Evolutionary conservation across 2,329 filamentous ascomycete species (phyloP).

Genomic region (Aplosporella prunicola): DNA sequence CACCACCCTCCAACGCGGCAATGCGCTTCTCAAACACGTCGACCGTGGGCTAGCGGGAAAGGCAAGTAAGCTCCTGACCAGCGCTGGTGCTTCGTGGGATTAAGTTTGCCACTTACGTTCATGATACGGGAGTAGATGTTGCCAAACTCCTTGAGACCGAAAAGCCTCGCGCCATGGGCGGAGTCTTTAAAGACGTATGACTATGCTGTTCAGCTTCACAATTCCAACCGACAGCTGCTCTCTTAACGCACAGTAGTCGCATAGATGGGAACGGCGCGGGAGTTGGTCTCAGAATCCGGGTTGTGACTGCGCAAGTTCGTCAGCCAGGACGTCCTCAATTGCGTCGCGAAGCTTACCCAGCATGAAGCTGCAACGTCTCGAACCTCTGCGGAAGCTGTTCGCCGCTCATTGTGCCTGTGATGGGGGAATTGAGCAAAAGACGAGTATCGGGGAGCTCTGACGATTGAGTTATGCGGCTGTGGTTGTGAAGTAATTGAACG

Average conservation of each 20-base stretch:
- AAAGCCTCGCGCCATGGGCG: slow-evolving; percentile 86
- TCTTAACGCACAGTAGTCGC: slow-evolving; percentile 58
- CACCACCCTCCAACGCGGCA: slow-evolving; percentile 88
- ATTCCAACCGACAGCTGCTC: not conserved
- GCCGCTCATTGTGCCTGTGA: slow-evolving; percentile 3
- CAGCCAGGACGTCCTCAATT: slow-evolving; percentile 1
- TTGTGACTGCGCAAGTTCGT: slow-evolving; percentile 51
- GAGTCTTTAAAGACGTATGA: slow-evolving; percentile 94
- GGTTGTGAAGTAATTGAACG: not conserved
- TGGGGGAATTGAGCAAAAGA: not conserved
- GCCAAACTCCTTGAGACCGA: slow-evolving; percentile 91
- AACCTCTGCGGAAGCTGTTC: slow-evolving; percentile 20
- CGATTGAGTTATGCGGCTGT: no score
- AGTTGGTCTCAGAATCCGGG: slow-evolving; percentile 71
- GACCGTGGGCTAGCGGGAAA: slow-evolving; percentile 61
- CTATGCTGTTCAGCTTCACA: slow-evolving; percentile 31
- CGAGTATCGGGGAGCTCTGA: not conserved
- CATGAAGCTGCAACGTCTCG: slow-evolving; percentile 44
- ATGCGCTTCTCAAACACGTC: slow-evolving; percentile 96
- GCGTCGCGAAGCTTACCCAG: slow-evolving; percentile 28
- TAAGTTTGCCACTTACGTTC: slow-evolving; percentile 54
- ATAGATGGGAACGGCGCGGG: slow-evolving; percentile 91
- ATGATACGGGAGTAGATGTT: slow-evolving; percentile 97
- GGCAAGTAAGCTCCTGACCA: slow-evolving; percentile 1
- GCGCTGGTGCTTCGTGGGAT: not conserved